These are phyloP conservation scores for Coemansia reversa DNA, from an alignment of 192 early-diverging fungal genomes.

Conservation along the genomic window DNA sequence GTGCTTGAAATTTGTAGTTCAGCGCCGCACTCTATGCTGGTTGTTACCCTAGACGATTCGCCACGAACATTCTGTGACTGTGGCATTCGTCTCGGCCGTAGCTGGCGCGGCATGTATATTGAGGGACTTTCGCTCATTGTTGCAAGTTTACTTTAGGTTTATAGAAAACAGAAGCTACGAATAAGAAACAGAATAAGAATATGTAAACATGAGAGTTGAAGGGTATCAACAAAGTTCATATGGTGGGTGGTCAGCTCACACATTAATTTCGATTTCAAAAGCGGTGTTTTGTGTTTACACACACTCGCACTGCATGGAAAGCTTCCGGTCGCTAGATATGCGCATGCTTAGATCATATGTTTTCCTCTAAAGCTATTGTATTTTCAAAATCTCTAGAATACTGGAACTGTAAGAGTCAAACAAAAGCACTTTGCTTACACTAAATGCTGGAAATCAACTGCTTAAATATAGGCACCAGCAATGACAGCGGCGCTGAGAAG, in stretches of 20 bases:
- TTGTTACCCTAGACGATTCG: too few relatives aligned
- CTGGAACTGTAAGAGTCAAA: neutral
- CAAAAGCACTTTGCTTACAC: neutral
- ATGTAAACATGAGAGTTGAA: neutral
- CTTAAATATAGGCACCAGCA: slow-evolving; percentile 39
- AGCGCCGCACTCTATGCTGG: neutral
- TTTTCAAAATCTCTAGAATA: slow-evolving; percentile 1
- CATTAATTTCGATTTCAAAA: too few relatives aligned
- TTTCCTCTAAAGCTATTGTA: too few relatives aligned
- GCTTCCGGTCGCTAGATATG: neutral
- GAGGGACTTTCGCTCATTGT: slow-evolving; percentile 44
- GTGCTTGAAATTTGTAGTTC: neutral
- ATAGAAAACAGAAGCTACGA: slow-evolving; percentile 10
- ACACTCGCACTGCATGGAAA: neutral
- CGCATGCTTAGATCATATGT: neutral
- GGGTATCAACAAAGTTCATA: slow-evolving; percentile 1
- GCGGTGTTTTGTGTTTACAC: too few relatives aligned
- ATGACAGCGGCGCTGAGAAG: slow-evolving; percentile 40
- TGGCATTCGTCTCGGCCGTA: slow-evolving; percentile 21
- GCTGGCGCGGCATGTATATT: slow-evolving; percentile 42
- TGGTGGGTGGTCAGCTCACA: neutral
- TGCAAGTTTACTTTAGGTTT: neutral
- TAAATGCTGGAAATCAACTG: neutral
- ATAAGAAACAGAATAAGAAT: neutral
- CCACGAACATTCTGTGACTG: neutral